phyloP scores from a whole-genome alignment of 257 asterid species.

The Lithospermum erythrorhizon region DNA sequence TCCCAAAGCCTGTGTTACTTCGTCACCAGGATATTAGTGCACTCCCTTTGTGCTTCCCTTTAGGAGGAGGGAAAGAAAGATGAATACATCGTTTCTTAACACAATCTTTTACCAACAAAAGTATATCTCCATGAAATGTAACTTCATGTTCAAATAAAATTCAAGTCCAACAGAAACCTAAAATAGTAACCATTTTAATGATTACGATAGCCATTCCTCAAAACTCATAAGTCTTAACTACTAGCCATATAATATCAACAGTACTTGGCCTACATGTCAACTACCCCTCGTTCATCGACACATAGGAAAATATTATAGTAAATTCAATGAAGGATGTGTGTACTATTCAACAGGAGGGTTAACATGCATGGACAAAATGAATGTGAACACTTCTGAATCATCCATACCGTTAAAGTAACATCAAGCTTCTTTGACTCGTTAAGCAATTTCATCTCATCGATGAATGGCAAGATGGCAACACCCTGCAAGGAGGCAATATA shows the following conservation, averaged over 20 bases:
- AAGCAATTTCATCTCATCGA: conserved; percentile 87
- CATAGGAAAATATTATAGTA: no score
- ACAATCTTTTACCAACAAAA: neutral
- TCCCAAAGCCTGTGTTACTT: neutral
- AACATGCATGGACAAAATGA: neutral
- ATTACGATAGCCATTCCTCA: no score
- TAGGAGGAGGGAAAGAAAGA: no score
- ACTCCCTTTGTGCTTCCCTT: neutral
- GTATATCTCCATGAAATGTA: no score
- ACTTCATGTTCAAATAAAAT: neutral
- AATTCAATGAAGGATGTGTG: neutral
- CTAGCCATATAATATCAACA: neutral
- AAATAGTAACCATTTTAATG: neutral
- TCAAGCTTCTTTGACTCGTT: conserved; percentile 74
- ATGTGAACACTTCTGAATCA: conserved; percentile 4
- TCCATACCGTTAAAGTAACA: conserved; percentile 76
- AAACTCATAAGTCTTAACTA: neutral
- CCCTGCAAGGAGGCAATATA: conserved; percentile 40
- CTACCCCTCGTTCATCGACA: neutral
- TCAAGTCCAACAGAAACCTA: neutral
- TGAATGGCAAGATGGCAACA: conserved; percentile 88
- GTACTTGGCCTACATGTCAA: neutral
- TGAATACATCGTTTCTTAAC: neutral
- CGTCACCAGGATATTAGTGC: neutral
- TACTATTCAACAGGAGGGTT: neutral